A percentile compares a stretch with the other conserved stretches of the same genome.
phyloP scores from a whole-genome alignment of 768 basidiomycete species.

The Paxillus ammoniavirescens region DNA sequence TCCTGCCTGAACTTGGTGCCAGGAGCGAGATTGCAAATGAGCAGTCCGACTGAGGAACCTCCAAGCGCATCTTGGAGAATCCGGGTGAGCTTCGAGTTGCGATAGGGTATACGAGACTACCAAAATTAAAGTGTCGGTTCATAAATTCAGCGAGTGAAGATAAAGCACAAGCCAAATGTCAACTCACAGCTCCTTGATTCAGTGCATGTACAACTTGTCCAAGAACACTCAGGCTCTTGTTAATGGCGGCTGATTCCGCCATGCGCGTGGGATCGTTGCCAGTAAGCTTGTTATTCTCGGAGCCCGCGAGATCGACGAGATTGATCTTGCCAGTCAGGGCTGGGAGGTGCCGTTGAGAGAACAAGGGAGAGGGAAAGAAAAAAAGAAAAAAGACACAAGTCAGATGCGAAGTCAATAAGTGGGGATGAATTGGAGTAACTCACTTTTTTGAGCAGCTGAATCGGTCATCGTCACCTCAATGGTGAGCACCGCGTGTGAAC shows the following conservation, averaged over 20 bases:
- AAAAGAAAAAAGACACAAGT: background rate
- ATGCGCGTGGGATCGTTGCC: slow-evolving; percentile 86
- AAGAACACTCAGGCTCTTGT: slow-evolving; percentile 82
- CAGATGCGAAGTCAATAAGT: background rate
- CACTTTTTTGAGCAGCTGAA: slow-evolving; percentile 52
- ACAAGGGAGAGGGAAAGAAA: too few species aligned
- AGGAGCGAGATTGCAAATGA: slow-evolving; percentile 88
- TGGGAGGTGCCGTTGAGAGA: slow-evolving; percentile 20
- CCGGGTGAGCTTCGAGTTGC: slow-evolving; percentile 86
- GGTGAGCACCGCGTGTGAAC: slow-evolving; percentile 85
- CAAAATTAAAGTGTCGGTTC: slow-evolving; percentile 1
- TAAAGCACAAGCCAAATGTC: background rate
- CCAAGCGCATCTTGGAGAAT: slow-evolving; percentile 90
- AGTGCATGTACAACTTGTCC: slow-evolving; percentile 88
- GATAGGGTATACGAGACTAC: slow-evolving; percentile 80
- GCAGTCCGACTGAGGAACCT: slow-evolving; percentile 71
- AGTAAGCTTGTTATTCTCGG: slow-evolving; percentile 89
- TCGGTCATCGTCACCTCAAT: slow-evolving; percentile 64
- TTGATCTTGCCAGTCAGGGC: slow-evolving; percentile 77
- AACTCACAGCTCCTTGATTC: slow-evolving; percentile 62
- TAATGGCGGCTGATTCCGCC: slow-evolving; percentile 87
- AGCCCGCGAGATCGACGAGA: slow-evolving; percentile 87
- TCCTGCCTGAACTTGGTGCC: slow-evolving; percentile 81
- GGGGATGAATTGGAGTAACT: slow-evolving; percentile 14
- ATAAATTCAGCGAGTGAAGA: background rate